Conservation (phyloP, 2,329 filamentous ascomycete genomes). For the Macrophomina phaseolina region DNA sequence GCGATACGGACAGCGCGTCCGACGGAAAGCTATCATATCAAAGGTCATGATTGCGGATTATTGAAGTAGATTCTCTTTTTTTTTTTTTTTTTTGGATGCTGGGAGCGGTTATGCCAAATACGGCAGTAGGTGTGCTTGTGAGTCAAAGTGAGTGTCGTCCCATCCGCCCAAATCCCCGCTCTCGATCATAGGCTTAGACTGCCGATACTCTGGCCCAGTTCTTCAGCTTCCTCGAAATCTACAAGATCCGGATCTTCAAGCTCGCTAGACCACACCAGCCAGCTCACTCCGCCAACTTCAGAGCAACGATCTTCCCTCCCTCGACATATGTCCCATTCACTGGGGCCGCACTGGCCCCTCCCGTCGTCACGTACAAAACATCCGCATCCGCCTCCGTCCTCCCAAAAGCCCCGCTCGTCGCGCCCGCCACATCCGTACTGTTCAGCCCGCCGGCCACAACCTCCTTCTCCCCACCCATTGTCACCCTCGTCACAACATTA, state of each 20-base stretch:
- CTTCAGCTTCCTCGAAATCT: no score
- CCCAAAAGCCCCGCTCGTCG: conserved; percentile 32
- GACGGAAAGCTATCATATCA: neutral
- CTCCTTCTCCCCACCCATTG: conserved; percentile 25
- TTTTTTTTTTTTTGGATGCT: no score
- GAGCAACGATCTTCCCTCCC: conserved; percentile 35
- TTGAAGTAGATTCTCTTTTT: no score
- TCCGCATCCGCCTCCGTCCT: conserved; percentile 29
- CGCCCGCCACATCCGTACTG: conserved; percentile 29
- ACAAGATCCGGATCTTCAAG: no score
- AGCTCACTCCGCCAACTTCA: neutral
- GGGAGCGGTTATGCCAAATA: no score
- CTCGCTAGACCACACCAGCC: no score
- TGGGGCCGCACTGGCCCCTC: conserved; percentile 31
- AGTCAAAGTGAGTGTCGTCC: no score
- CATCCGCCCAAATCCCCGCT: no score
- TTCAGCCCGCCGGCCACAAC: conserved; percentile 27
- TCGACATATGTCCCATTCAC: conserved; percentile 33
- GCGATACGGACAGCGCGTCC: neutral
- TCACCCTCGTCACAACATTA: neutral
- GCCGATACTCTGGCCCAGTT: no score
- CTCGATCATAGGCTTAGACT: no score
- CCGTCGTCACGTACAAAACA: conserved; percentile 35
- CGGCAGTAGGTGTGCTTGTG: no score
- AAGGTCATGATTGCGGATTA: neutral